Percentiles rank a stretch among this genome's conserved stretches.
Conservation (phyloP, 2,329 filamentous ascomycete genomes). For the Tolypocladium ophioglossoides region DNA sequence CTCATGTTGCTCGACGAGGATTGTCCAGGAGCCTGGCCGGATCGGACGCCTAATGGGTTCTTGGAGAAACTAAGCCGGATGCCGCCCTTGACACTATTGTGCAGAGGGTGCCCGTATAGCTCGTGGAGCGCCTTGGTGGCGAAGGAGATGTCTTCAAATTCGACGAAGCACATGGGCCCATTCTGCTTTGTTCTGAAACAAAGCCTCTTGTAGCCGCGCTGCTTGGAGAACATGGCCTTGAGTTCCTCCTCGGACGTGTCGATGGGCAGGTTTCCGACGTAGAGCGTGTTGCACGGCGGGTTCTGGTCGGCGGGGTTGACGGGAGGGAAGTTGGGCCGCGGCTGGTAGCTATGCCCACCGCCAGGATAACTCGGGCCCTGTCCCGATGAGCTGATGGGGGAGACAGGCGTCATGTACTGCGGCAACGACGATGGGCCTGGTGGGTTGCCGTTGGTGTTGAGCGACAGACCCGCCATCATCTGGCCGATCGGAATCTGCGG, state of each 20-base stretch:
- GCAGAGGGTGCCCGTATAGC: slow-evolving; percentile 75
- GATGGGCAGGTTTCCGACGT: slow-evolving; percentile 91
- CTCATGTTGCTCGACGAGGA: slow-evolving; percentile 30
- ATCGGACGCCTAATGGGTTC: slow-evolving; percentile 87
- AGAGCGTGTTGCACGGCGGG: slow-evolving; percentile 93
- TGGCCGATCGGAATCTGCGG: slow-evolving; percentile 60
- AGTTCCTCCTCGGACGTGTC: slow-evolving; percentile 93
- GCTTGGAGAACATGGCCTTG: slow-evolving; percentile 85
- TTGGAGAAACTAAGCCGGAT: slow-evolving; percentile 96
- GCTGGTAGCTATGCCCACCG: slow-evolving; percentile 41
- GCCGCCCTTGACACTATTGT: slow-evolving; percentile 88
- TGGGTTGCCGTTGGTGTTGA: slow-evolving; percentile 47
- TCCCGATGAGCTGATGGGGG: slow-evolving; percentile 24
- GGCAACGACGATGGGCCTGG: slow-evolving; percentile 41
- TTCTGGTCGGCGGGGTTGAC: slow-evolving; percentile 94
- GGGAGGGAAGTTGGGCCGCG: slow-evolving; percentile 62
- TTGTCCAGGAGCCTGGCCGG: slow-evolving; percentile 50
- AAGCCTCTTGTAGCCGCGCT: slow-evolving; percentile 88
- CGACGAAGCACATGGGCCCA: slow-evolving; percentile 97
- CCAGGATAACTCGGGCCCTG: slow-evolving; percentile 16
- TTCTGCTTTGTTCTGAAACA: slow-evolving; percentile 94
- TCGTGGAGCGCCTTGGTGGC: slow-evolving; percentile 87
- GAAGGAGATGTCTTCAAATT: slow-evolving; percentile 88
- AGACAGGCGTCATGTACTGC: slow-evolving; percentile 29
- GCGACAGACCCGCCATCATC: slow-evolving; percentile 53